Evolutionary conservation across 306 rosid species (phyloP).

Genomic region (Benincasa hispida): DNA sequence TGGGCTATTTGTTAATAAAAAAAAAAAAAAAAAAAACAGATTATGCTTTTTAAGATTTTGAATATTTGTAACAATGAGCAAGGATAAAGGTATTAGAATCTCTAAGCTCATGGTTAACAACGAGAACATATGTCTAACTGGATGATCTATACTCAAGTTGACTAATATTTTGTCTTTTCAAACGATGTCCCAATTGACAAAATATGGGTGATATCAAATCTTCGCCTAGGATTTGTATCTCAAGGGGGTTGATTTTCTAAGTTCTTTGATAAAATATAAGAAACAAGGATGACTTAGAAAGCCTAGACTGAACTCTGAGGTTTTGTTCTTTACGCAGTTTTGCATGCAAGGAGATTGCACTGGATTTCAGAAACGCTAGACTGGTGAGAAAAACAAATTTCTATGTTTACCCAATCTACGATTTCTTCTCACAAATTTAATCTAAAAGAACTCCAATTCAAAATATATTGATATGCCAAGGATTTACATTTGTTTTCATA

Average conservation of each 20-base stretch:
- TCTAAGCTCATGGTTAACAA: no score
- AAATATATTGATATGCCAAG: background rate
- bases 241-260: background rate
- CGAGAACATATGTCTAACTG: no score
- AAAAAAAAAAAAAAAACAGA: no score
- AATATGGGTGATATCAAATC: background rate
- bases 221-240: background rate
- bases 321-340: conserved; percentile 34
- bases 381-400: conserved; percentile 38
- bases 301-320: background rate
- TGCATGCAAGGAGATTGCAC: conserved; percentile 85
- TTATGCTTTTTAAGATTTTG: no score
- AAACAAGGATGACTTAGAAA: background rate
- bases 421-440: background rate
- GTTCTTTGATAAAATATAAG: background rate
- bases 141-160: no score
- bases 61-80: no score
- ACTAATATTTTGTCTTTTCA: no score
- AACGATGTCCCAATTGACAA: background rate
- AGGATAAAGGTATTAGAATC: no score
- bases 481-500: background rate
- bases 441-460: background rate
- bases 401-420: background rate
- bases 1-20: no score
- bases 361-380: conserved; percentile 51